These are phyloP conservation scores for Mortierella claussenii DNA, from an alignment of 192 early-diverging fungal species.

Conservation along the genomic window DNA sequence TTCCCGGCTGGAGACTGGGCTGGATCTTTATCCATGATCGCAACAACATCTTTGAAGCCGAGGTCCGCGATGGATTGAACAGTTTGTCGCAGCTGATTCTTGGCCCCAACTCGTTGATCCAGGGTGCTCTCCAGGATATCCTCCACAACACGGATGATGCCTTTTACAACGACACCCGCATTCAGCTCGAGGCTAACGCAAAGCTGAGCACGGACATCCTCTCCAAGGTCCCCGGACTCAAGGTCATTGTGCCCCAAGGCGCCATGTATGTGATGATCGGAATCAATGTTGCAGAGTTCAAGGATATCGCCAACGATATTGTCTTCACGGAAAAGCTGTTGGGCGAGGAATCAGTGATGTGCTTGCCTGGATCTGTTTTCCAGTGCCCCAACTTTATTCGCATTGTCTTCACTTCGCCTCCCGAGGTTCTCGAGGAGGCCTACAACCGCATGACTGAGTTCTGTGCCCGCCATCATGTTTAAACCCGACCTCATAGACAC, in stretches of 20 bases:
- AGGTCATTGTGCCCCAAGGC: conserved; percentile 85
- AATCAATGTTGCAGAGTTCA: conserved; percentile 73
- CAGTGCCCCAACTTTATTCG: conserved; percentile 82
- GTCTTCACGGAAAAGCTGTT: conserved; percentile 85
- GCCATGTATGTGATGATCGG: conserved; percentile 95
- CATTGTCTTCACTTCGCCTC: conserved; percentile 84
- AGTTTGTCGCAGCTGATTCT: conserved; percentile 82
- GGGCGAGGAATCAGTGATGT: conserved; percentile 85
- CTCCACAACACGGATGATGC: conserved; percentile 72
- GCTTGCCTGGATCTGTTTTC: conserved; percentile 87
- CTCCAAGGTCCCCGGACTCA: conserved; percentile 73
- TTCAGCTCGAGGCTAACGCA: conserved; percentile 76
- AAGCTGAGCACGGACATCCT: conserved; percentile 70
- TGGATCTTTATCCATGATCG: conserved; percentile 89
- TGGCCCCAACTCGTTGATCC: conserved; percentile 83
- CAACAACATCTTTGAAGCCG: conserved; percentile 57
- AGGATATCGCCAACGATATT: conserved; percentile 78
- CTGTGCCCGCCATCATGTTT: conserved; percentile 75
- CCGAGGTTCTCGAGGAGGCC: conserved; percentile 77
- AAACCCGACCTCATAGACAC: neutral
- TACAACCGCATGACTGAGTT: conserved; percentile 82
- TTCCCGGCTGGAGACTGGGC: conserved; percentile 94
- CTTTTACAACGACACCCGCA: conserved; percentile 76
- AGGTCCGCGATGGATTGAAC: conserved; percentile 78
- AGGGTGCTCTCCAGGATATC: conserved; percentile 83